These are phyloP conservation scores for Cryptococcus sp. DNA, from an alignment of 1,284 basidiomycete genomes.

Conservation along the genomic window DNA sequence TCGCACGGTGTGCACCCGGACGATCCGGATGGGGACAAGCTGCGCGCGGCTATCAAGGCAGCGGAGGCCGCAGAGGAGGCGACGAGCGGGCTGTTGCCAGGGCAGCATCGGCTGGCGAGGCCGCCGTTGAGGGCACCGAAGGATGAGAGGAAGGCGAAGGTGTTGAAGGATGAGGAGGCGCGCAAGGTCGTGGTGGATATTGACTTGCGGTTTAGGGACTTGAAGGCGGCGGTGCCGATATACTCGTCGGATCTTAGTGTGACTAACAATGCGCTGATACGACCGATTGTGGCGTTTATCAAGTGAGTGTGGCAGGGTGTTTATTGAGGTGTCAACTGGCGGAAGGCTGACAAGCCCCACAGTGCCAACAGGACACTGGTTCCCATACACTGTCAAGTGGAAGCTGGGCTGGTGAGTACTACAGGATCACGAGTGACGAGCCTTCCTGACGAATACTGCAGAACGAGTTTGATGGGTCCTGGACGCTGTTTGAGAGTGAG, in stretches of 20 bases:
- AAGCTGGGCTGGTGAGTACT: constrained; percentile 68
- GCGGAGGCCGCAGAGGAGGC: constrained; percentile 25
- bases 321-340: neutral
- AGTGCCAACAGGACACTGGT: constrained; percentile 87
- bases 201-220: constrained; percentile 89
- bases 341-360: constrained; percentile 7
- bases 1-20: constrained; percentile 47
- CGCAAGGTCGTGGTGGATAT: constrained; percentile 72
- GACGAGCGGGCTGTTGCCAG: constrained; percentile 54
- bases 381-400: constrained; percentile 82
- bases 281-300: constrained; percentile 98
- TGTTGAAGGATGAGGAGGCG: neutral
- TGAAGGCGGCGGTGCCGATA: constrained; percentile 92
- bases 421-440: neutral
- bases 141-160: constrained; percentile 8
- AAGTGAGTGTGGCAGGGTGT: constrained; percentile 63
- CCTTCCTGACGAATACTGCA: constrained; percentile 4
- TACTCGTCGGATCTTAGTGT: constrained; percentile 85
- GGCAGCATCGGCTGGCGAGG: constrained; percentile 78
- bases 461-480: constrained; percentile 37
- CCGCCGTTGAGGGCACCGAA: constrained; percentile 76
- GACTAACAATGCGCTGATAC: constrained; percentile 87
- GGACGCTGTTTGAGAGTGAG: constrained; percentile 53
- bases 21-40: constrained; percentile 36
- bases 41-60: constrained; percentile 28